Conservation (phyloP, 1,284 basidiomycete species). For the Austroboletus niveus region DNA sequence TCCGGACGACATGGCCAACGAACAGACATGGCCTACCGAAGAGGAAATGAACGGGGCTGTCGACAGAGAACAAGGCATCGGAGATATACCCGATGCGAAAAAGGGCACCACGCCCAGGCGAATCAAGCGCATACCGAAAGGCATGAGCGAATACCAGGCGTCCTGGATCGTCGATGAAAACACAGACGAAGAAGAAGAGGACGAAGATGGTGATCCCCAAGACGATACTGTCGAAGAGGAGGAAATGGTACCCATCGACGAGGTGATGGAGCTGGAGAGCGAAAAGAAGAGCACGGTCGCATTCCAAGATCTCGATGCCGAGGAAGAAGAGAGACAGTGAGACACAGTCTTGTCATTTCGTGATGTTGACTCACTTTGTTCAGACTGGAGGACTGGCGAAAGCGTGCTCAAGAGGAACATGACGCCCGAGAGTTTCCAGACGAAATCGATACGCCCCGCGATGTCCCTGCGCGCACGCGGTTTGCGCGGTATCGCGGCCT, state of each 20-base stretch:
- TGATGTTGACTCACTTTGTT: constrained; percentile 4
- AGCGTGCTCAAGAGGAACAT: constrained; percentile 66
- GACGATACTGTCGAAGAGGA: constrained; percentile 45
- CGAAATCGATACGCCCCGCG: constrained; percentile 95
- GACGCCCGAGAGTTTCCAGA: constrained; percentile 91
- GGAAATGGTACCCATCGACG: constrained; percentile 41
- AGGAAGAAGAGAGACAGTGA: constrained; percentile 83
- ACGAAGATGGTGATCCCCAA: constrained; percentile 21
- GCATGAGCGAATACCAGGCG: constrained; percentile 92
- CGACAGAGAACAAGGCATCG: constrained; percentile 30
- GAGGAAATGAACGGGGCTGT: constrained; percentile 77
- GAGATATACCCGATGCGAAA: constrained; percentile 58
- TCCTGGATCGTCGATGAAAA: constrained; percentile 89
- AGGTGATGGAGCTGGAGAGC: constrained; percentile 65
- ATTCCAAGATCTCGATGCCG: constrained; percentile 77
- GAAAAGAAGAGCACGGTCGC: constrained; percentile 44
- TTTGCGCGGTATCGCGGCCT: constrained; percentile 94
- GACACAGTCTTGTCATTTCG: constrained; percentile 28
- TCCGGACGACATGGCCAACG: constrained; percentile 87
- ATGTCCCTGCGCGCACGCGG: constrained; percentile 80
- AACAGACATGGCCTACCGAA: constrained; percentile 99
- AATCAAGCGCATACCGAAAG: constrained; percentile 82
- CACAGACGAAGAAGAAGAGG: constrained; percentile 43
- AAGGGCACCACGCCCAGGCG: constrained; percentile 69
- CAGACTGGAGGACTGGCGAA: constrained; percentile 71